Conservation (phyloP, 2,329 filamentous ascomycete species). For the Diaporthe citrichinensis region DNA sequence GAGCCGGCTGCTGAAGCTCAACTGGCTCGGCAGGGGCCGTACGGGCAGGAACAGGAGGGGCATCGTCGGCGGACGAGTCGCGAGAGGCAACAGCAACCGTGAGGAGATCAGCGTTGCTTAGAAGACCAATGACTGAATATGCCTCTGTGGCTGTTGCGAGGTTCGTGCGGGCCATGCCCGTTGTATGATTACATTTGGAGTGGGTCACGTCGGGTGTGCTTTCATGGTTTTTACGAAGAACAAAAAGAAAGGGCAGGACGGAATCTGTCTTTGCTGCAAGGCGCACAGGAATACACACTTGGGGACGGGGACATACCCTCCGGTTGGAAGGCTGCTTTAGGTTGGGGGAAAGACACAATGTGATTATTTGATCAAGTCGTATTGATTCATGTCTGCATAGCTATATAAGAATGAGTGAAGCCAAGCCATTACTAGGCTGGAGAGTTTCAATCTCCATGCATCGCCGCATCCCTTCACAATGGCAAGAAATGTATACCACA, state of each 20-base stretch:
- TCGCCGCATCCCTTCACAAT: no score
- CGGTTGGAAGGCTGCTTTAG: slow-evolving; percentile 1
- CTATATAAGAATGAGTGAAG: neutral
- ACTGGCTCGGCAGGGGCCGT: slow-evolving; percentile 92
- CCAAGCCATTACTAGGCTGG: neutral
- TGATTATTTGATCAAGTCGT: slow-evolving; percentile 6
- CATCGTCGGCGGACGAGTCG: slow-evolving; percentile 80
- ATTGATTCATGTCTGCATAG: neutral
- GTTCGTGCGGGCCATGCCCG: neutral
- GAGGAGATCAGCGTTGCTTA: slow-evolving; percentile 58
- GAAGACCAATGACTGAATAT: neutral
- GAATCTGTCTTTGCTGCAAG: slow-evolving; percentile 32
- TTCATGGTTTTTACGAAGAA: slow-evolving; percentile 13
- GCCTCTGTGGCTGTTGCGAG: neutral
- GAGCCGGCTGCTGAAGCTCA: slow-evolving; percentile 90
- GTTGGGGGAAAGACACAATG: slow-evolving; percentile 9
- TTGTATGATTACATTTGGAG: slow-evolving; percentile 18
- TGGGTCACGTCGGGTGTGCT: neutral
- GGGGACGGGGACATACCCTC: slow-evolving; percentile 28
- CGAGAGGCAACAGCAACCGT: slow-evolving; percentile 56
- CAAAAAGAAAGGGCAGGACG: slow-evolving; percentile 15
- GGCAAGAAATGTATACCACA: neutral
- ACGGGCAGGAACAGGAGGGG: slow-evolving; percentile 92
- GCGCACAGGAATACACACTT: slow-evolving; percentile 45
- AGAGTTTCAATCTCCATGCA: neutral